A percentile compares a stretch with the other conserved stretches of the same genome.
These are phyloP conservation scores for Candida sithepensis DNA, from an alignment of 805 yeast species.

Conservation along the genomic window DNA sequence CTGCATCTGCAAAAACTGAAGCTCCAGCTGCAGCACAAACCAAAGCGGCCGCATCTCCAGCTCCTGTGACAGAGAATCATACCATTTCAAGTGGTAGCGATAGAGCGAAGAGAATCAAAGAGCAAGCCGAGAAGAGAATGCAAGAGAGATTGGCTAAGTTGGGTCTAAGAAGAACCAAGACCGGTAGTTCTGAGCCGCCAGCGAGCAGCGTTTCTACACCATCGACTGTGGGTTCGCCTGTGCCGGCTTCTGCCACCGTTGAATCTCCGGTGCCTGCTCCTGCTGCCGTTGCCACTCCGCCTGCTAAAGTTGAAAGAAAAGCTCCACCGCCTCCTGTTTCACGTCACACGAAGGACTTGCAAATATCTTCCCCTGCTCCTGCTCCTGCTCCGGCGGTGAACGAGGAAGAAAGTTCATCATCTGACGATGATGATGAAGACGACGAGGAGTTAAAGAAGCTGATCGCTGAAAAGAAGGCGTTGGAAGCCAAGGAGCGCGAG, in stretches of 20 bases:
- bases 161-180: constrained; percentile 51
- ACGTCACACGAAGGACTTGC: constrained; percentile 11
- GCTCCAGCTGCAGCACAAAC: constrained; percentile 1
- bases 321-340: constrained; percentile 22
- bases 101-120: constrained; percentile 75
- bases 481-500: constrained; percentile 37
- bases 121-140: constrained; percentile 80
- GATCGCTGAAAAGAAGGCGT: constrained; percentile 43
- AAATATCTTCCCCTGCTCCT: constrained; percentile 1
- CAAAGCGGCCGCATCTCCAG: too few species aligned
- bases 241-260: constrained; percentile 8
- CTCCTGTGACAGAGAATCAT: constrained; percentile 7
- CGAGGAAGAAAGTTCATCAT: constrained; percentile 9
- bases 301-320: constrained; percentile 8
- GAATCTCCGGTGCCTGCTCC: constrained; percentile 13
- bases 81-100: constrained; percentile 34
- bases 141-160: constrained; percentile 77
- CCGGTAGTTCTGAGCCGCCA: constrained; percentile 7
- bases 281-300: constrained; percentile 16
- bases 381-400: constrained; percentile 1
- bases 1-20: constrained; percentile 9
- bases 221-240: constrained; percentile 7
- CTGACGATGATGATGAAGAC: constrained; percentile 21
- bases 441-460: constrained; percentile 44
- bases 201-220: constrained; percentile 12